Evolutionary conservation across 371 early-diverging fungal genomes (phyloP), one percentile per base, ranked within the genome.

Genomic region (Mortierella sp.): DNA sequence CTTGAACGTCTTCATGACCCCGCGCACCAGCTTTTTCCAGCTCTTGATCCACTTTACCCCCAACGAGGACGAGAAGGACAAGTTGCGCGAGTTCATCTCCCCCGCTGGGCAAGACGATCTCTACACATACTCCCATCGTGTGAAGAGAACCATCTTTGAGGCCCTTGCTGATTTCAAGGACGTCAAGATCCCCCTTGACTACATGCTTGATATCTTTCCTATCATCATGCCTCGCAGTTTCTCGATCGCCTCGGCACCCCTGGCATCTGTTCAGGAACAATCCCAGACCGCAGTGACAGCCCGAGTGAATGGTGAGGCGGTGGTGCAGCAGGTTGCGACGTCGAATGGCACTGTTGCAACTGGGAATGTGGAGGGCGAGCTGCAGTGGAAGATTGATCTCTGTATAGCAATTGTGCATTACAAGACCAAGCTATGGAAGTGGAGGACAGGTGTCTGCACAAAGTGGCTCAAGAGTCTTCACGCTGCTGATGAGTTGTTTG

Each of bases 51-150:
- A 94, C 82, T 98, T 99, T 82, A 93, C 96, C 1, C 74, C 85
- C 11, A 93, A 96, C 78, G 90, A 90, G 35, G 83, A 93, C 58
- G 96, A 97, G 43, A 92, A 90, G 3, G 97, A 97, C 51, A 94
- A 96, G 82, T 89, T 98, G 60, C 88, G 90, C 35, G 97, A 97
- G 75, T 96, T 98, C 75, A 86, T 94, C 3, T 90, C 94, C 1
- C 88, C 97, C 1, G 94, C 91, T 72, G 99, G 98, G 6, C 96
- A 95, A 91, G 96, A 96, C 78, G 99, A 98, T 72, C 90, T 98
- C 80, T 95, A 93, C 78, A 87, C 92, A 8, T 99, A 99, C 88
- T 93, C 94, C 75, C 92, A 95, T 82, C 90, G 95, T 68, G 92
- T 95, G 43, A 88, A 94, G 18, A 93, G 98, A 27, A 97, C 97